Evolutionary conservation across 2,329 filamentous ascomycete species (phyloP).

Genomic region (Leptographium galeiforme): DNA sequence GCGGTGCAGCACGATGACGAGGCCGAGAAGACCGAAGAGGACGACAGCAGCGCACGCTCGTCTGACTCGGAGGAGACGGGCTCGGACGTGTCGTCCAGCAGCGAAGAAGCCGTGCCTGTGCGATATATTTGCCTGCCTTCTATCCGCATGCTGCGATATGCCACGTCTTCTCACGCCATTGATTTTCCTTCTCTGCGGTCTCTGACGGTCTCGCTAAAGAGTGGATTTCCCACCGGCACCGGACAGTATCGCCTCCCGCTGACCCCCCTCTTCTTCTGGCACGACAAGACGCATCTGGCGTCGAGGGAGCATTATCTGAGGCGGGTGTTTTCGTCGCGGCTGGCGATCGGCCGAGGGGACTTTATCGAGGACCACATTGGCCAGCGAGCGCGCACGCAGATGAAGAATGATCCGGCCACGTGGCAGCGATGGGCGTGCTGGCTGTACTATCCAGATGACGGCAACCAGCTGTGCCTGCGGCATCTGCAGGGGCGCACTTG

Average conservation of each 20-base stretch:
- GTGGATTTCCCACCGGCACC: slow-evolving; percentile 20
- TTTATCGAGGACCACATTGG: slow-evolving; percentile 45
- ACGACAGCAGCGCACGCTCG: neutral
- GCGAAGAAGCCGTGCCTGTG: slow-evolving; percentile 15
- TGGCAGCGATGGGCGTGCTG: slow-evolving; percentile 42
- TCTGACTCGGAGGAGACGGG: neutral
- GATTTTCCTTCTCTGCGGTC: slow-evolving; percentile 26
- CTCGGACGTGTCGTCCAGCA: neutral
- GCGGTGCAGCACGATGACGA: neutral
- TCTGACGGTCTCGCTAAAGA: slow-evolving; percentile 27
- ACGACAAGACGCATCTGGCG: slow-evolving; percentile 42
- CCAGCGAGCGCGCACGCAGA: slow-evolving; percentile 39
- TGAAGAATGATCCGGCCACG: slow-evolving; percentile 35
- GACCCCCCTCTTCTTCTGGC: slow-evolving; percentile 45
- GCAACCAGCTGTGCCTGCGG: slow-evolving; percentile 30
- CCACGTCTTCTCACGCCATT: slow-evolving; percentile 30
- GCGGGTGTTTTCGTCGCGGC: slow-evolving; percentile 33
- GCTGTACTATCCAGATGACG: slow-evolving; percentile 36
- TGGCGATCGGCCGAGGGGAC: slow-evolving; percentile 35
- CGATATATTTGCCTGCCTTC: slow-evolving; percentile 41
- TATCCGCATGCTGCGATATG: slow-evolving; percentile 37
- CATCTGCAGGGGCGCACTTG: slow-evolving; percentile 39
- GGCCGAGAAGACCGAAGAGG: neutral
- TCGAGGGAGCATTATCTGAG: slow-evolving; percentile 34
- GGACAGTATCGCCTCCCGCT: slow-evolving; percentile 22